Evolutionary conservation across 768 basidiomycete species (phyloP).

Genomic region (Lactarius vividus): DNA sequence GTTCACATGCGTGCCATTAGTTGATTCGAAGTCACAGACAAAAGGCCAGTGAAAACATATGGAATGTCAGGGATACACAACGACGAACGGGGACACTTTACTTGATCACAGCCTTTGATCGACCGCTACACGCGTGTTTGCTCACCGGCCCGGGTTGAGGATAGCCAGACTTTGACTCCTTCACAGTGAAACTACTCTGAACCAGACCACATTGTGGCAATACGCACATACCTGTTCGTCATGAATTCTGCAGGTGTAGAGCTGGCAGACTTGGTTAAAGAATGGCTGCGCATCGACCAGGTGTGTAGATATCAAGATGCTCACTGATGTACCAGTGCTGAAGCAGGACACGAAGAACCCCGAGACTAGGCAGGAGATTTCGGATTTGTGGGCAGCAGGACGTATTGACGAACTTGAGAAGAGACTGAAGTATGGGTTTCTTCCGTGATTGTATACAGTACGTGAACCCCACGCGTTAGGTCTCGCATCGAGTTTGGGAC

Average conservation of each 20-base stretch:
- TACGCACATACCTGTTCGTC: not conserved
- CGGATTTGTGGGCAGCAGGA: conserved; percentile 43
- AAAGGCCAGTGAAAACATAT: no score
- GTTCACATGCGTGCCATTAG: no score
- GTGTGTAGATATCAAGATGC: conserved; percentile 31
- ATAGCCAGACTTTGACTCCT: not conserved
- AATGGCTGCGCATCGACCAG: conserved; percentile 51
- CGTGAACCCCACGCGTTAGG: conserved; percentile 37
- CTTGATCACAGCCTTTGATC: no score
- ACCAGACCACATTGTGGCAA: not conserved
- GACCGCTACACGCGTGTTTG: no score
- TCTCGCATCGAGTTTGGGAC: conserved; percentile 84
- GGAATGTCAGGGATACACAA: no score
- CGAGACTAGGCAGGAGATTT: conserved; percentile 48
- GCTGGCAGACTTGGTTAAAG: conserved; percentile 45
- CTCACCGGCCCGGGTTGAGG: conserved; percentile 1
- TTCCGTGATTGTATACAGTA: not conserved
- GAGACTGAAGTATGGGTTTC: conserved; percentile 48
- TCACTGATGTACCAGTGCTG: not conserved
- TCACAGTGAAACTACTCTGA: no score
- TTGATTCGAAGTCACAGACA: no score
- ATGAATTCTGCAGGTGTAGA: conserved; percentile 9
- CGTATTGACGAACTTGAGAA: conserved; percentile 49
- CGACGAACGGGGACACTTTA: no score
- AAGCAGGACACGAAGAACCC: conserved; percentile 42